A percentile compares a stretch with the other conserved stretches of the same genome.
Evolutionary conservation across 106 monocot species (phyloP).

Genomic region (Platanthera guangdongensis): DNA sequence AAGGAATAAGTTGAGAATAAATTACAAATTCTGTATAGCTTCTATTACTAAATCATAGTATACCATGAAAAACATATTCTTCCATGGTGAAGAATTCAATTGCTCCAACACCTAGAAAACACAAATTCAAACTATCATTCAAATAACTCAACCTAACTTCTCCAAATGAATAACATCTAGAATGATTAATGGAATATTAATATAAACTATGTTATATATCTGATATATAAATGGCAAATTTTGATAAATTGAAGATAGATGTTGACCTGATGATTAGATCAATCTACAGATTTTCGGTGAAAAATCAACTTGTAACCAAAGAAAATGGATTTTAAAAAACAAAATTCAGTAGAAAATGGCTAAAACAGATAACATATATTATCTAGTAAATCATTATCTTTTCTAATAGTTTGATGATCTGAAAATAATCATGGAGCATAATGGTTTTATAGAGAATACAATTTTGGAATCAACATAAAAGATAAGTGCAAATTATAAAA

Average conservation of each 20-base stretch:
- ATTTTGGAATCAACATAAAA: neutral
- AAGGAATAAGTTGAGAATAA: neutral
- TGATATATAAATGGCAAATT: neutral
- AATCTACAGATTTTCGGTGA: neutral
- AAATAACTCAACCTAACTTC: neutral
- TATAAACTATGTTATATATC: neutral
- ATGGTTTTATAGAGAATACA: neutral
- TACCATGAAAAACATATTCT: constrained; percentile 90
- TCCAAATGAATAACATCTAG: neutral
- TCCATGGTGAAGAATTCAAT: constrained; percentile 86
- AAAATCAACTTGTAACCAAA: neutral
- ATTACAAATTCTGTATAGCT: constrained; percentile 25
- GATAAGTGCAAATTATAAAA: neutral
- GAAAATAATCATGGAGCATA: neutral
- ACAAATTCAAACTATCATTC: constrained; percentile 1
- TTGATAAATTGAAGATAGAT: neutral
- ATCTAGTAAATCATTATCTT: neutral
- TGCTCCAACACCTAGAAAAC: constrained; percentile 80
- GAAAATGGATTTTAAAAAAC: neutral
- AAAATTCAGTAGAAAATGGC: neutral
- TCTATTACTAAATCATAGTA: constrained; percentile 89
- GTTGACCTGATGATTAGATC: neutral
- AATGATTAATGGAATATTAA: neutral
- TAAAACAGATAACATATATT: neutral
- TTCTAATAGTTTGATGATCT: neutral